Conservation (phyloP, 805 yeast species). For the Schwanniomyces polymorphus region DNA sequence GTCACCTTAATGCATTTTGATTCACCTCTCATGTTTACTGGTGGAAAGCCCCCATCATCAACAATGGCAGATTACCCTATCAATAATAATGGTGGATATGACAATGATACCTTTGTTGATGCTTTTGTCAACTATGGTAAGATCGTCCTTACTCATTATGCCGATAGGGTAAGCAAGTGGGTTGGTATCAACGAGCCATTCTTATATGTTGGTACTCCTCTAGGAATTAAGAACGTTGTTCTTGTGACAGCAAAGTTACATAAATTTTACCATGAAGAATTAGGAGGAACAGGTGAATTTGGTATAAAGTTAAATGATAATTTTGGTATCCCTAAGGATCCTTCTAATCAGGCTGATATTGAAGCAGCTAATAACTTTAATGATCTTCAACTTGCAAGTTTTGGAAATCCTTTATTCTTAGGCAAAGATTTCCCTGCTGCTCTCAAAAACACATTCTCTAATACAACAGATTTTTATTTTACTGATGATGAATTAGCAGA, state of each 20-base stretch:
- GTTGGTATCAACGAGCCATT: conserved; percentile 33
- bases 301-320: conserved; percentile 26
- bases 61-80: conserved; percentile 9
- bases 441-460: conserved; percentile 15
- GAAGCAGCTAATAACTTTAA: conserved; percentile 24
- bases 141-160: conserved; percentile 25
- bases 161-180: conserved; percentile 29
- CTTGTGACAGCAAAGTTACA: conserved; percentile 22
- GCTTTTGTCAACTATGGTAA: conserved; percentile 32
- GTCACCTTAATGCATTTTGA: conserved; percentile 36
- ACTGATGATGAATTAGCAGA: conserved; percentile 21
- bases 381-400: conserved; percentile 22
- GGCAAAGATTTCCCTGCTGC: conserved; percentile 28
- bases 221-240: conserved; percentile 21
- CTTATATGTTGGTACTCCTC: conserved; percentile 15
- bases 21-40: conserved; percentile 18
- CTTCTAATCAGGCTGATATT: conserved; percentile 17
- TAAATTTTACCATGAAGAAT: conserved; percentile 21
- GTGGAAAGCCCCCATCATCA: conserved; percentile 1
- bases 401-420: conserved; percentile 28
- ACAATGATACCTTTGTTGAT: conserved; percentile 21
- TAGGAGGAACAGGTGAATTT: conserved; percentile 20
- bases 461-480: conserved; percentile 14
- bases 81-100: conserved; percentile 22
- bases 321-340: conserved; percentile 25